Evolutionary conservation across 352 stramenopile genomes (phyloP).

Genomic region (Pythium vanterpoolii): DNA sequence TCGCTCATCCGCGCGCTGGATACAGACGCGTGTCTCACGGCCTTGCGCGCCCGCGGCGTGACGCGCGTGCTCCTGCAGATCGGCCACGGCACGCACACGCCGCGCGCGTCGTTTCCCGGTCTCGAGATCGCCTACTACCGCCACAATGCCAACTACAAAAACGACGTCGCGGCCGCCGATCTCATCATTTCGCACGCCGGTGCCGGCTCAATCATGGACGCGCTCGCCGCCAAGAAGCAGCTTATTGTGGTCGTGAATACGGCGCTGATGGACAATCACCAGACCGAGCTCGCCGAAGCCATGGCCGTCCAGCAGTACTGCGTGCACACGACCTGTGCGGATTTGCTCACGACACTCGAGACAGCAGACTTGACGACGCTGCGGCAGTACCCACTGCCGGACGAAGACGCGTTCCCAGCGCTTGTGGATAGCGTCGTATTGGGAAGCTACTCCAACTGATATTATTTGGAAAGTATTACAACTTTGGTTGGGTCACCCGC

Average conservation of each 20-base stretch:
- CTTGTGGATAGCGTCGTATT: conserved; percentile 60
- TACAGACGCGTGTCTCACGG: conserved; percentile 47
- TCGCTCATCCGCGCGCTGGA: conserved; percentile 77
- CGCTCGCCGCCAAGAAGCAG: conserved; percentile 72
- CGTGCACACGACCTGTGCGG: conserved; percentile 44
- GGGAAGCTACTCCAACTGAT: not conserved
- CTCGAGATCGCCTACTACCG: conserved; percentile 73
- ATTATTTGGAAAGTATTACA: too few relatives aligned
- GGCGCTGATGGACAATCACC: conserved; percentile 97
- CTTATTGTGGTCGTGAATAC: conserved; percentile 94
- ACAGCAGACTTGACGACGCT: conserved; percentile 40
- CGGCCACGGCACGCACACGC: conserved; percentile 60
- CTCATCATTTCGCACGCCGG: conserved; percentile 95
- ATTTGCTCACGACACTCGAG: conserved; percentile 33
- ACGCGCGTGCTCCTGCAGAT: conserved; percentile 78
- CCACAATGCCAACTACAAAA: conserved; percentile 88
- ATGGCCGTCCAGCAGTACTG: conserved; percentile 79
- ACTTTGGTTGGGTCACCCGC: too few relatives aligned
- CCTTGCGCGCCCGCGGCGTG: conserved; percentile 55
- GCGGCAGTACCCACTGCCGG: conserved; percentile 45
- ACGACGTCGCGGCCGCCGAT: conserved; percentile 89
- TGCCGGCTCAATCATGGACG: conserved; percentile 93
- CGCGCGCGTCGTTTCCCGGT: conserved; percentile 30
- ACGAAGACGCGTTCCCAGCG: conserved; percentile 62
- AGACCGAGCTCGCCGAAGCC: conserved; percentile 92